phyloP scores from a whole-genome alignment of 371 early-diverging fungal genomes.

The Apophysomyces variabilis region DNA sequence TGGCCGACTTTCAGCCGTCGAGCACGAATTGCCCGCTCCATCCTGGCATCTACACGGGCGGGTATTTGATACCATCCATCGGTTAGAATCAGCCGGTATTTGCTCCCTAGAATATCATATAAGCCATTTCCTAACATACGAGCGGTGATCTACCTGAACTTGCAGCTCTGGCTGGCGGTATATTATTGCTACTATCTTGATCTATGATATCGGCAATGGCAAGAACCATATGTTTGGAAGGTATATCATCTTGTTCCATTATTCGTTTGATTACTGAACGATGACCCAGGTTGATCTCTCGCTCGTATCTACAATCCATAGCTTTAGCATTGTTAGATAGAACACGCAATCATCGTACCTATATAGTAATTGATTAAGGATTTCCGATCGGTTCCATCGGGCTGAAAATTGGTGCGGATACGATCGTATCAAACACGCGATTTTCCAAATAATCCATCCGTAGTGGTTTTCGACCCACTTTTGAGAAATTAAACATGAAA shows the following conservation, averaged over 20 bases:
- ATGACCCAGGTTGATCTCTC: conserved; percentile 70
- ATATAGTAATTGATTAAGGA: conserved; percentile 66
- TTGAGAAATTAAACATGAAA: conserved; percentile 36
- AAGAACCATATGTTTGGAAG: conserved; percentile 68
- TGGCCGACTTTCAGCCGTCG: conserved; percentile 62
- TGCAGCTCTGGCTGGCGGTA: background rate
- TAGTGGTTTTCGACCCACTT: conserved; percentile 79
- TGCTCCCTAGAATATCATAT: conserved; percentile 14
- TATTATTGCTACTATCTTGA: background rate
- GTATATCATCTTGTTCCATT: conserved; percentile 70
- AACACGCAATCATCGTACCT: conserved; percentile 33
- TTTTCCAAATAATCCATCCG: conserved; percentile 75
- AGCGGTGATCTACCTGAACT: background rate
- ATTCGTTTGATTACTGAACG: conserved; percentile 71
- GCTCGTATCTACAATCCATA: conserved; percentile 61
- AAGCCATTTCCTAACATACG: background rate
- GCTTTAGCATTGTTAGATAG: background rate
- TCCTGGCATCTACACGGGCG: conserved; percentile 58
- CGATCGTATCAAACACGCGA: conserved; percentile 61
- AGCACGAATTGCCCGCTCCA: conserved; percentile 50
- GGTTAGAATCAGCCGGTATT: conserved; percentile 56
- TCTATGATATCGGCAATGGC: conserved; percentile 61
- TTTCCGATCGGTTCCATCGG: conserved; percentile 52
- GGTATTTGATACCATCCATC: conserved; percentile 83
- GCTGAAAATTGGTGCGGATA: conserved; percentile 52